A percentile compares a stretch with the other conserved stretches of the same genome.
Evolutionary conservation across 176 grass and related monocot genomes (phyloP).

Genomic region (Oryza glaberrima): DNA sequence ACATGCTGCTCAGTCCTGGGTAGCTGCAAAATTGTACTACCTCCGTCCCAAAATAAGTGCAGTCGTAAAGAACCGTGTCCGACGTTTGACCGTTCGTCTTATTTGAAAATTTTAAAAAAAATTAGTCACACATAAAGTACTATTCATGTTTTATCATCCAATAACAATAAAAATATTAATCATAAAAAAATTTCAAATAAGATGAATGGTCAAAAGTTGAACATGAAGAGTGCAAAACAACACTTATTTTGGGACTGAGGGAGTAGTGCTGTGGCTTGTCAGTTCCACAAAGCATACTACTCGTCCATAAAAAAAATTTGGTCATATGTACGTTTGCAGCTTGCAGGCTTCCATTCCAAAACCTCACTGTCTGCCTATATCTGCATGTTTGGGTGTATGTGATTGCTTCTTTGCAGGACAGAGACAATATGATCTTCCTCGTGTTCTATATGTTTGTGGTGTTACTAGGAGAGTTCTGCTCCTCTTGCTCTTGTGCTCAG

Average conservation of each 20-base stretch:
- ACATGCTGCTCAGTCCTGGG: background rate
- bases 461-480: constrained; percentile 22
- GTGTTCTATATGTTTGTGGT: constrained; percentile 7
- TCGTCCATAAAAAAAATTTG: background rate
- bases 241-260: too few relatives aligned
- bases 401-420: constrained; percentile 41
- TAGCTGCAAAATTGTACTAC: background rate
- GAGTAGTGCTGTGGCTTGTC: background rate
- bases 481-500: constrained; percentile 39
- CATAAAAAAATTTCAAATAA: too few relatives aligned
- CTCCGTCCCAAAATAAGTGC: too few relatives aligned
- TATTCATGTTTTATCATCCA: too few relatives aligned
- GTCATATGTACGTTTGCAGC: background rate
- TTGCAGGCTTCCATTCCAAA: background rate
- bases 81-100: too few relatives aligned
- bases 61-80: too few relatives aligned
- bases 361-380: background rate
- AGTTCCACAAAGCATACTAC: constrained; percentile 21
- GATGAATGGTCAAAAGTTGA: too few relatives aligned
- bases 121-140: too few relatives aligned
- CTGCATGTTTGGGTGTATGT: background rate
- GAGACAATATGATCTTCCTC: constrained; percentile 26
- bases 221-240: too few relatives aligned
- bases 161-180: too few relatives aligned
- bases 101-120: too few relatives aligned